Base-by-base conservation (phyloP, 208 protist genomes). In the Trypanosoma melophagium region DNA sequence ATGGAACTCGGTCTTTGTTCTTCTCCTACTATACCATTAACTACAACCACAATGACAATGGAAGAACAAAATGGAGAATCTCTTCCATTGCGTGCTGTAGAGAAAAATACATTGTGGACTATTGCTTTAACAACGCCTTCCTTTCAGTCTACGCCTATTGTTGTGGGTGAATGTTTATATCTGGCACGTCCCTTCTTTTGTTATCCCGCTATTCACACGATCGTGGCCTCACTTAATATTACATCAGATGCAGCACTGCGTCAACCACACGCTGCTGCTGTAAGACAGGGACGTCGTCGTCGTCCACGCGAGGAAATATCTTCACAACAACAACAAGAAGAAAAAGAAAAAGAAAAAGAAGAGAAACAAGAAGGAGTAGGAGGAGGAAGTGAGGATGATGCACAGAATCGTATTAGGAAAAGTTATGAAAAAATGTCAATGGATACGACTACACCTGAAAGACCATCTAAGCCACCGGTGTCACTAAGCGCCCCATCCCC, bases 221-320 rank as follows among this genome's bases (percentile, higher is more conserved):
- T 93, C 21, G 63, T 93, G 22, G 59, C 82, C 25, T 83, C 74
- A 21, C 80, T 90, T 58, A 82, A 75, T 57, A 72, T 93, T 45
- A 90, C 84, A 7, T 77, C 80, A 1, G 79, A 89, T 62, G 66
- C 67, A 21, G 61, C 86, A 2, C 42, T 90, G 50, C 55, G 49
- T 35, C 50, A 16, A 25, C 9, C 38, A 19, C 42, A 47, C 0
- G 3, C 42, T 7, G 45, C 44, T 42, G 38, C 21, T 19, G n/a
- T 16, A 13, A 42, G 42, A 16, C 55, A 62, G 8, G 9, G 19
- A 21, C 12, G n/a, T 24, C 16, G 41, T 62, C 58, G 58, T 25
- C 58, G 35, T 12, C 49, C 47, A 53, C 66, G 50, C 28, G 28
- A 35, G 5, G 28, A 35, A 35, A 35, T 35, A 35, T 35, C 28